Evolutionary conservation across 2,329 filamentous ascomycete genomes (phyloP).

Genomic region (Trichoderma pleuroti): DNA sequence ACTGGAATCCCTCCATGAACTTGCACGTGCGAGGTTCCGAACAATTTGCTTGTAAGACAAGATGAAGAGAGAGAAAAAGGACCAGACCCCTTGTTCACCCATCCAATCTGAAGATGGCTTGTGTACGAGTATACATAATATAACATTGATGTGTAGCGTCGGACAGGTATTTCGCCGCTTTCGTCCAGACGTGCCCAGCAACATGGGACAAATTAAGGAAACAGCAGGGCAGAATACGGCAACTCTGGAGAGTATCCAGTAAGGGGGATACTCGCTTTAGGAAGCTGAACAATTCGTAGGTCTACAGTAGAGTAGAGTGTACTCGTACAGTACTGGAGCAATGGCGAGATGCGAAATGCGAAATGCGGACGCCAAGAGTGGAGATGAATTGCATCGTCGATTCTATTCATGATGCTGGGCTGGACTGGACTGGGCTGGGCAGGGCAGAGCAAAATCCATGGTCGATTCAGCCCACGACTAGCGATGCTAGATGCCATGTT

Average conservation of each 20-base stretch:
- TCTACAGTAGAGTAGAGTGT: too few species aligned
- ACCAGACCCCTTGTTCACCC: background rate
- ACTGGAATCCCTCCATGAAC: background rate
- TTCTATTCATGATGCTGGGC: background rate
- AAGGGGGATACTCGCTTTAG: background rate
- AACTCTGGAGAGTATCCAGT: background rate
- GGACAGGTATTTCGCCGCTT: background rate
- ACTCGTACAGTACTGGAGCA: too few species aligned
- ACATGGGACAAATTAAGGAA: background rate
- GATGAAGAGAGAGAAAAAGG: background rate
- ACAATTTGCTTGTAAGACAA: background rate
- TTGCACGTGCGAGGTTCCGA: constrained; percentile 1
- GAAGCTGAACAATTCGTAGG: background rate
- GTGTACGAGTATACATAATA: background rate
- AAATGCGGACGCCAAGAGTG: background rate
- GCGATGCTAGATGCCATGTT: background rate
- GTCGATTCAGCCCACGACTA: background rate
- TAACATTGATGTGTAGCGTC: background rate
- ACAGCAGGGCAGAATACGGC: background rate
- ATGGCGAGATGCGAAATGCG: background rate
- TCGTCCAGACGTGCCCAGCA: background rate
- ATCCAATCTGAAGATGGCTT: background rate
- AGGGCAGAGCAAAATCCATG: background rate
- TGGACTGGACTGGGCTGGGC: too few species aligned
- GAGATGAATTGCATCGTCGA: background rate